A percentile compares a stretch with the other conserved stretches of the same genome.
Conservation (phyloP, 2,329 filamentous ascomycete genomes). For the Colletotrichum plurivorum region DNA sequence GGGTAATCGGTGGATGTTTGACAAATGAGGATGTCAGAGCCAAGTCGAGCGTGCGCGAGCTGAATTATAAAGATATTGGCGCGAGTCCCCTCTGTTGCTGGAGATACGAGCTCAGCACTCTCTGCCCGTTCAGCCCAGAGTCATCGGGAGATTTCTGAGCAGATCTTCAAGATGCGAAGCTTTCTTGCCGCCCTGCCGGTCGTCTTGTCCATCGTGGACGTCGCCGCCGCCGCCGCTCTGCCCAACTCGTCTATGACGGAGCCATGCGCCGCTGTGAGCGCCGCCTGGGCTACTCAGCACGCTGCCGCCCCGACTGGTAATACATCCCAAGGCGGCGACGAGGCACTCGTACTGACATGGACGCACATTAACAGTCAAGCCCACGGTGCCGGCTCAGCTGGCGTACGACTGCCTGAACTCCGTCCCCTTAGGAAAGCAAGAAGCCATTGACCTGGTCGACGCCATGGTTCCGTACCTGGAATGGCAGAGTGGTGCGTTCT, state of each 20-base stretch:
- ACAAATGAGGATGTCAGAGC: too few species aligned
- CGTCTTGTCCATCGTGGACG: conserved; percentile 15
- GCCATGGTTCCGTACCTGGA: conserved; percentile 57
- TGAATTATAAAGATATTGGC: too few species aligned
- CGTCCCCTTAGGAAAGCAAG: conserved; percentile 56
- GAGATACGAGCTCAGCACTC: not conserved
- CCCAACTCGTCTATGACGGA: conserved; percentile 23
- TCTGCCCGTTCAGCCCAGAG: not conserved
- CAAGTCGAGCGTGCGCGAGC: too few species aligned
- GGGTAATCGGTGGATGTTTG: too few species aligned
- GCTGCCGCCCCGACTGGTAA: conserved; percentile 11
- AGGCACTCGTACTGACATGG: not conserved
- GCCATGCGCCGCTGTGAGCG: conserved; percentile 27
- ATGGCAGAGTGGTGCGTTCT: conserved; percentile 54
- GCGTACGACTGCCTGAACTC: conserved; percentile 58
- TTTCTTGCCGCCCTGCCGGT: conserved; percentile 16
- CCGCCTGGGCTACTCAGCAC: conserved; percentile 29
- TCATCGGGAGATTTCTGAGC: not conserved
- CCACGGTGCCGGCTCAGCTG: conserved; percentile 51
- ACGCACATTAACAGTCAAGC: not conserved
- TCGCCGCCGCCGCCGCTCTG: not conserved
- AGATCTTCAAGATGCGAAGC: conserved; percentile 24
- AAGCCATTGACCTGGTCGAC: conserved; percentile 55
- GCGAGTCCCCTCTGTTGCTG: too few species aligned
- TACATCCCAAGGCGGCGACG: not conserved